Evolutionary conservation across 2,329 filamentous ascomycete species (phyloP).

Genomic region (Hypomyces rosellus): DNA sequence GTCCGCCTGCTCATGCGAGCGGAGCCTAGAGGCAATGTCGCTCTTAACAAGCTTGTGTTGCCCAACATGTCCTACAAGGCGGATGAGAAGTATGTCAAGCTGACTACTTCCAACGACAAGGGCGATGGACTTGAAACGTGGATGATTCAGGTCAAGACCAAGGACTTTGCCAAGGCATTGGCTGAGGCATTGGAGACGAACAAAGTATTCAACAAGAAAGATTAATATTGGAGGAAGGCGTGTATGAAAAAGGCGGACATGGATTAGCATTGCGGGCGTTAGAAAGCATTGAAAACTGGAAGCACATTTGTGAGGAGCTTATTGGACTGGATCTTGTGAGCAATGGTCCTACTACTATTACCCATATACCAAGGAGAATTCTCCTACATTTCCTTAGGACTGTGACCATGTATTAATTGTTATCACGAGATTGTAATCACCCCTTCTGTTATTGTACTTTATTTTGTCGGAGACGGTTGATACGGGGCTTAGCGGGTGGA

Average conservation of each 20-base stretch:
- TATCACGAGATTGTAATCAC: constrained; percentile 6
- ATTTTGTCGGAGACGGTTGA: not conserved
- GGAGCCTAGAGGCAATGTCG: constrained; percentile 68
- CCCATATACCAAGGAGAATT: constrained; percentile 6
- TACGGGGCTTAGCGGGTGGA: too few species aligned
- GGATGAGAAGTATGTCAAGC: constrained; percentile 53
- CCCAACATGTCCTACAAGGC: constrained; percentile 56
- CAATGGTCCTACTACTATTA: constrained; percentile 1
- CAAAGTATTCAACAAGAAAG: constrained; percentile 52
- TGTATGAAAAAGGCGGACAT: constrained; percentile 3
- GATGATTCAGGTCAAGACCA: constrained; percentile 65
- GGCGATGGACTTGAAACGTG: constrained; percentile 60
- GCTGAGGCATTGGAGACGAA: constrained; percentile 45
- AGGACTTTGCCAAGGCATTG: constrained; percentile 49
- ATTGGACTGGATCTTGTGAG: constrained; percentile 5
- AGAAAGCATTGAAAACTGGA: constrained; percentile 11
- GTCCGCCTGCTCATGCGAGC: constrained; percentile 65
- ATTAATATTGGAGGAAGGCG: constrained; percentile 23
- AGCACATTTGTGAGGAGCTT: constrained; percentile 3
- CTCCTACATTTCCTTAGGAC: not conserved
- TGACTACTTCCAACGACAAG: constrained; percentile 50
- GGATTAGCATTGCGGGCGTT: constrained; percentile 17
- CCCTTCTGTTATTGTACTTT: not conserved
- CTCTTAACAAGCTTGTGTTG: constrained; percentile 64
- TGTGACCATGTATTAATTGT: constrained; percentile 1